Base-by-base conservation (phyloP, 768 basidiomycete genomes). In the Hericium erinaceus region DNA sequence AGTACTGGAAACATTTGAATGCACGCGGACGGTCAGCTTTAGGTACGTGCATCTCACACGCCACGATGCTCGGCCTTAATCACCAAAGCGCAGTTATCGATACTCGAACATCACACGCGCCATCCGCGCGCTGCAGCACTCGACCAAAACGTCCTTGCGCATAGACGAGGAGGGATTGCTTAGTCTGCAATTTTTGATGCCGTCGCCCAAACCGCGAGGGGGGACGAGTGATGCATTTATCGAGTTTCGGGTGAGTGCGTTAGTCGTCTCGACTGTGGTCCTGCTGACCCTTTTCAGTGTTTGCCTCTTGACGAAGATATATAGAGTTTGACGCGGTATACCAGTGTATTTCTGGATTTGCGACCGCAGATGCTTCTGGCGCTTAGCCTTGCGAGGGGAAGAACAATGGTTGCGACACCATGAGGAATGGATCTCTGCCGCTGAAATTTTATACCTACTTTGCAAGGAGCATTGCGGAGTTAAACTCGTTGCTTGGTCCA, bases 171-270 rank as follows among this genome's bases (percentile, higher is more conserved):
- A 83, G 54, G 95, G 95, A 0, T 70, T 94, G 48, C 73, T 98
- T 39, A 91, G 90, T 64, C 71, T 98, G 58, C 95, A 98, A 65
- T 90, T 97, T 69, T 77, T 97, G 62, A 93, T 97, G 78, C 86
- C 79, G 33, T 67, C 78, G 1, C 75, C 72, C 52, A 72, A 67
- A 28, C 64, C 68, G 3, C 71, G 64, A 22, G 72, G 69, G 22
- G 78, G 71, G 20, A 73, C 71, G 20, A 73, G 77, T 52, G 76
- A 83, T 55, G 89, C 84, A 0, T 94, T 93, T 64, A 84, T 95
- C 53, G 93, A 95, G 65, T 95, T 94, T 67, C 79, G 87, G 71
- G 94, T 95, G 64, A 67, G 87, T 75, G 15, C 26, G 15, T 56
- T 61, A 12, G 58, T 28, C 5, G 12, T 20, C 26, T 22, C 18